Conservation (phyloP, 2,329 filamentous ascomycete species). For the Apiospora phragmitis region DNA sequence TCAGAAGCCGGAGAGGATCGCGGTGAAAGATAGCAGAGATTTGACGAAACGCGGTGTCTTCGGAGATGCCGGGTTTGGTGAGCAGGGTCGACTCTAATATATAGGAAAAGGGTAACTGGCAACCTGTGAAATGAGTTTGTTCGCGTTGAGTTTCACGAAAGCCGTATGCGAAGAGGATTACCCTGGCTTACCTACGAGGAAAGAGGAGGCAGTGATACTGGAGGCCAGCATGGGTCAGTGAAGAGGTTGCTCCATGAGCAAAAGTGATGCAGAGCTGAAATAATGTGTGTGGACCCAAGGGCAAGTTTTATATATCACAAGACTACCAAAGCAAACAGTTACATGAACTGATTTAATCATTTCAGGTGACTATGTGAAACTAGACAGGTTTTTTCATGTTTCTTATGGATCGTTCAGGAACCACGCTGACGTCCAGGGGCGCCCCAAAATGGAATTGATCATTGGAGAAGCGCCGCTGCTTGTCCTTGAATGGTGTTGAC, state of each 20-base stretch:
- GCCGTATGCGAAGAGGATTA: background rate
- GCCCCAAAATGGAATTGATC: too few species aligned
- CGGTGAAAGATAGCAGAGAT: background rate
- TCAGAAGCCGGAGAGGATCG: background rate
- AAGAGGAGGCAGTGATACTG: background rate
- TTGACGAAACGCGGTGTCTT: background rate
- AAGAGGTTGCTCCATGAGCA: background rate
- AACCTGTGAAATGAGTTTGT: background rate
- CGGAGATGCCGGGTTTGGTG: background rate
- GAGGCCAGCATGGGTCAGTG: background rate
- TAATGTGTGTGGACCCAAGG: background rate
- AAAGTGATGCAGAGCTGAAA: too few species aligned
- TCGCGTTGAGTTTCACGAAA: background rate
- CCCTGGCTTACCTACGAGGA: background rate
- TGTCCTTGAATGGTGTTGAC: too few species aligned
- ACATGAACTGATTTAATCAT: too few species aligned
- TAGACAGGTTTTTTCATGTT: too few species aligned
- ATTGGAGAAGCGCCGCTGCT: too few species aligned
- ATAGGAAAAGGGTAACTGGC: background rate
- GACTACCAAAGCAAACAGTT: background rate
- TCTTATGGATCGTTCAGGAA: too few species aligned
- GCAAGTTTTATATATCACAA: background rate
- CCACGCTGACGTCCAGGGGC: background rate
- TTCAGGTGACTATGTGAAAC: too few species aligned
- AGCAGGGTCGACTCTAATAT: background rate